A percentile compares a stretch with the other conserved stretches of the same genome.
phyloP scores from a whole-genome alignment of 1,139 yeast genomes.

The Debaryomyces sp. region DNA sequence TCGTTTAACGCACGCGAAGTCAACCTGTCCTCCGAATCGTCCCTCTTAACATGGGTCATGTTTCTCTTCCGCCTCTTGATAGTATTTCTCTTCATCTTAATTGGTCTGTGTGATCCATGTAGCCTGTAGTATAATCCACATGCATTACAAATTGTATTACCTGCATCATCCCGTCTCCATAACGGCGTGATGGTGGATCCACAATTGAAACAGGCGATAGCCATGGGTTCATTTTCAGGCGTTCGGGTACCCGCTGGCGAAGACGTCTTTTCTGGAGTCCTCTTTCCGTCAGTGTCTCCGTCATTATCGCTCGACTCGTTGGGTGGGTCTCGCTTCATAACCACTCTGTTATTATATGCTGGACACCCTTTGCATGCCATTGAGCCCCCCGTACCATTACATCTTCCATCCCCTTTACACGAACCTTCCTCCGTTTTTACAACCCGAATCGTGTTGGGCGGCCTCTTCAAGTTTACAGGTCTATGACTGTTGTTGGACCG shows the following conservation, averaged over 20 bases:
- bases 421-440: conserved; percentile 53
- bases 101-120: conserved; percentile 81
- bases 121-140: conserved; percentile 81
- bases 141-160: conserved; percentile 85
- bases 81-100: conserved; percentile 69
- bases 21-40: conserved; percentile 12
- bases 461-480: conserved; percentile 65
- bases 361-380: conserved; percentile 84
- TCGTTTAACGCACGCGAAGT: conserved; percentile 2
- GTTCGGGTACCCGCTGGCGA: background rate
- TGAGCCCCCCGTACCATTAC: conserved; percentile 88
- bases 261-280: conserved; percentile 4
- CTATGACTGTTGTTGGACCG: conserved; percentile 57
- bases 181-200: conserved; percentile 83
- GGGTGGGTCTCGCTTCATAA: conserved; percentile 27
- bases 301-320: background rate
- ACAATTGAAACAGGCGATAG: conserved; percentile 81
- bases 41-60: conserved; percentile 16
- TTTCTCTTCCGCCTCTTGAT: conserved; percentile 74
- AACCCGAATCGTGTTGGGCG: conserved; percentile 59
- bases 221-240: conserved; percentile 35
- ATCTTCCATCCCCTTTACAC: conserved; percentile 81
- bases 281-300: background rate
- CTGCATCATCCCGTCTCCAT: conserved; percentile 83
- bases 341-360: conserved; percentile 71